Base-by-base conservation (phyloP, 331 rosid genomes). In the Quercus tomentella region DNA sequence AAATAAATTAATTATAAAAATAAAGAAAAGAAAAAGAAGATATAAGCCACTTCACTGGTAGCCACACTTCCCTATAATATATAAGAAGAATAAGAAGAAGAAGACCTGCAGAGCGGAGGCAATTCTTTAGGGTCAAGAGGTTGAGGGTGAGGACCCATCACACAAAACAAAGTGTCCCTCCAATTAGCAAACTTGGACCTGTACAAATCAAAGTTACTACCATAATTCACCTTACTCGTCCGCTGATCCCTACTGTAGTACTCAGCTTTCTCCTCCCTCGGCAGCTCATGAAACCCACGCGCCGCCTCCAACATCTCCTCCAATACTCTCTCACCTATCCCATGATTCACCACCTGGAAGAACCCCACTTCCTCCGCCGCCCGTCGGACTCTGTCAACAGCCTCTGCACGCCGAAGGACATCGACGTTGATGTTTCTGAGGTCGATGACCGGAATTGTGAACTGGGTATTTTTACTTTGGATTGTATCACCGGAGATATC, bases 331-430 rank as follows among this genome's bases (percentile, higher is more conserved):
- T 3, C 4, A 0, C 91, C 85, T 16, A 91, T 49, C 52, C 87
- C 90, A 66, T 87, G 91, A 70, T 87, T 89, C 57, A 91, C 80
- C 56, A 89, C 83, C 45, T 87, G 96, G 43, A 91, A 91, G 55
- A 91, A 86, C 0, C 93, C 96, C 70, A 86, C 85, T 0, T 52
- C 79, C 72, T 85, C 83, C 1, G 87, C 84, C 0, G 92, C 92
- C 6, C 9, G 15, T 35, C 87, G 74, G 52, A 91, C 77, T 21
- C 60, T 31, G 11, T 80, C 73, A 1, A 89, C 84, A 4, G 75
- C 35, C 15, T 37, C 81, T 3, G 73, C 4, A 2, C 76, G 86
- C 18, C 74, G 49, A 41, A 41, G 49, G 49, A 8, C 49, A 41
- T 41, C 3, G 49, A 41, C 49, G 12, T 41, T 41, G 49, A 2